Percentiles rank a stretch among this genome's conserved stretches.
Conservation (phyloP, 2,329 filamentous ascomycete genomes). For the Alternaria sp. region DNA sequence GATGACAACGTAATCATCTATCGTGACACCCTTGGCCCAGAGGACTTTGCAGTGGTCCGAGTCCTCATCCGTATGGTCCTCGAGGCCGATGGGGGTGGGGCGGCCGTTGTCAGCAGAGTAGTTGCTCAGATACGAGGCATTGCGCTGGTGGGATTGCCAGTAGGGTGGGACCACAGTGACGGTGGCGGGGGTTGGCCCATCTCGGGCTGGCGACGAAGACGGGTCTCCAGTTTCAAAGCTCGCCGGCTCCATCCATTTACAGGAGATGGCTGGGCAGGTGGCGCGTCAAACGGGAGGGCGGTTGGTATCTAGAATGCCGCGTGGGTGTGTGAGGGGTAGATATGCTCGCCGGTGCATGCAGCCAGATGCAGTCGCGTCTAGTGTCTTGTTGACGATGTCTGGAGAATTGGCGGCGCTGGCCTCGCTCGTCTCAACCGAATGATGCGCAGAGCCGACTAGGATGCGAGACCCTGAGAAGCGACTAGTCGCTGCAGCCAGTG, state of each 20-base stretch:
- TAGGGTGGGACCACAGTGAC: conserved; percentile 53
- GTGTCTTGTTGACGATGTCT: conserved; percentile 20
- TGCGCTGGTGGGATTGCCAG: conserved; percentile 53
- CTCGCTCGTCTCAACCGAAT: conserved; percentile 3
- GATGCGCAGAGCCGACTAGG: neutral
- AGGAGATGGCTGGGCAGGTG: conserved; percentile 30
- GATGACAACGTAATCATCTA: conserved; percentile 68
- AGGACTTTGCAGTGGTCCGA: conserved; percentile 63
- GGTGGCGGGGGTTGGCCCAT: conserved; percentile 29
- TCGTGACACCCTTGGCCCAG: conserved; percentile 67
- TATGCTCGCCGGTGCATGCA: conserved; percentile 12
- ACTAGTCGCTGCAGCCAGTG: neutral
- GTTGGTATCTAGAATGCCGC: conserved; percentile 15
- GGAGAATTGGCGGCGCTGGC: conserved; percentile 12
- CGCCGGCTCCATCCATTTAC: conserved; percentile 52
- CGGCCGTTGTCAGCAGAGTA: conserved; percentile 42
- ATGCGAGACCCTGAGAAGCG: conserved; percentile 9
- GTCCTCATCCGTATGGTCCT: conserved; percentile 68
- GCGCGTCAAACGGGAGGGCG: conserved; percentile 25
- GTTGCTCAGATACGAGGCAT: conserved; percentile 44
- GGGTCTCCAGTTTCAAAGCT: conserved; percentile 36
- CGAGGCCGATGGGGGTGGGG: conserved; percentile 62
- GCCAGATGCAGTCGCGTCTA: conserved; percentile 18
- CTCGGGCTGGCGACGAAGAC: conserved; percentile 30
- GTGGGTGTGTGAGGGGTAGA: conserved; percentile 24